Evolutionary conservation across 2,329 filamentous ascomycete genomes (phyloP).

Genomic region (Basipetospora chlamydospora): DNA sequence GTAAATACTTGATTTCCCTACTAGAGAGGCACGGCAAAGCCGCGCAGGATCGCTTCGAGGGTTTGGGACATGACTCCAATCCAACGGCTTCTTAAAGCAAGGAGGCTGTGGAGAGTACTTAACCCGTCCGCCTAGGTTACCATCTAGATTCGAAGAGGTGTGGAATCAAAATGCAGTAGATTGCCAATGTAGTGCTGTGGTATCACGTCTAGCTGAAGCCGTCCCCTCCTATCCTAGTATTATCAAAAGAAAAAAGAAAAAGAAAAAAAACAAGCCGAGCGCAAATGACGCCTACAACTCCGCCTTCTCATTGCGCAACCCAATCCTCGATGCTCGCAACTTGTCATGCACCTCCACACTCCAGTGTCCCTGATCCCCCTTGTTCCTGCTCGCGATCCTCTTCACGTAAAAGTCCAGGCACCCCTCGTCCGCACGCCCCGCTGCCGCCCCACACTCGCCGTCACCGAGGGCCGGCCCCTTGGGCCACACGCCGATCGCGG

Average conservation of each 20-base stretch:
- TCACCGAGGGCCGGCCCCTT: slow-evolving; percentile 18
- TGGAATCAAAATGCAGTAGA: neutral
- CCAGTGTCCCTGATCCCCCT: slow-evolving; percentile 26
- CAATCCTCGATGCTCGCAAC: slow-evolving; percentile 17
- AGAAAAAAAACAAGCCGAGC: neutral
- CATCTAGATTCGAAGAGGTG: too few relatives aligned
- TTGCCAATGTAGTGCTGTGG: too few relatives aligned
- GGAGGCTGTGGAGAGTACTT: too few relatives aligned
- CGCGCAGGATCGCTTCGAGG: too few relatives aligned
- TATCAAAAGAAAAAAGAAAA: neutral
- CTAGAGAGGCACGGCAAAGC: too few relatives aligned
- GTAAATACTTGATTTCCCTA: too few relatives aligned
- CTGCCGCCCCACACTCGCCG: slow-evolving; percentile 19
- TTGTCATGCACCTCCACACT: slow-evolving; percentile 25
- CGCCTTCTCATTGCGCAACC: slow-evolving; percentile 12
- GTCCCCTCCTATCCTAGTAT: too few relatives aligned
- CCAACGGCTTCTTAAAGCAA: too few relatives aligned
- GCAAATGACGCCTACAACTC: slow-evolving; percentile 8
- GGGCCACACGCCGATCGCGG: slow-evolving; percentile 42
- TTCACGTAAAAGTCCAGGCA: slow-evolving; percentile 45
- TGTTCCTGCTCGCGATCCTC: slow-evolving; percentile 22
- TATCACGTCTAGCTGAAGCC: too few relatives aligned
- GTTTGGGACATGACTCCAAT: too few relatives aligned
- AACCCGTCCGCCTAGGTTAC: too few relatives aligned
- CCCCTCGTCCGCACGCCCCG: slow-evolving; percentile 25